Base-by-base conservation (phyloP, 1,139 yeast genomes). In the Hyphopichia khmerensis region DNA sequence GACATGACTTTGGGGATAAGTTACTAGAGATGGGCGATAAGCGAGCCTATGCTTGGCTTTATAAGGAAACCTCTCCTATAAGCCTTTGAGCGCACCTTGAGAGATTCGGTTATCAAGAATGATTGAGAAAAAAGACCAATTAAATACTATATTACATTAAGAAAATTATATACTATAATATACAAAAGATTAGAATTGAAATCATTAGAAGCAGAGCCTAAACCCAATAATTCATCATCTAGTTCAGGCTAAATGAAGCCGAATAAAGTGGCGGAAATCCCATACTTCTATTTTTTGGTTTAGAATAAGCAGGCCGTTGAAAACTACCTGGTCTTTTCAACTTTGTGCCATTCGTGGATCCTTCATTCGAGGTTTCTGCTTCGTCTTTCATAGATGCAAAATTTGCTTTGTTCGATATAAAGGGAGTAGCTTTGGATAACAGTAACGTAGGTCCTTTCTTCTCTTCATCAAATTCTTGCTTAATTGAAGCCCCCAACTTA, bases 271-370 rank as follows among this genome's bases (percentile, higher is more conserved):
- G 44, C 2, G 71, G 67, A 33, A 60, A 64, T 21, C 68, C 66
- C 40, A 62, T 46, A 32, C 60, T 56, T 40, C 56, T 61, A 13
- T 53, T 50, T 34, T 55, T 57, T 13, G 49, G 49, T 29, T 52
- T 58, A 1, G 53, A 38, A 17, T 42, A 47, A 6, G 44, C 40
- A 23, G 70, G 70, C 41, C 59, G 65, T 48, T 73, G 70, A 56
- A 77, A 72, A 24, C 79, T 78, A 11, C 80, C 80, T 1, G 84
- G 84, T 54, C 75, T 77, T 51, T 75, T 65, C 33, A 78, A 62
- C 1, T 75, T 75, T 17, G 52, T 42, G 8, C 37, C 40, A 36
- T 41, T 32, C 19, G 41, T 38, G 31, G 36, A 39, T 3, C 9
- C n/a, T 27, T 29, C 39, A 18, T n/a, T 18, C 8, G 17, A 7